These are phyloP conservation scores for Coemansia sp. DNA, from an alignment of 192 early-diverging fungal genomes.

Conservation along the genomic window DNA sequence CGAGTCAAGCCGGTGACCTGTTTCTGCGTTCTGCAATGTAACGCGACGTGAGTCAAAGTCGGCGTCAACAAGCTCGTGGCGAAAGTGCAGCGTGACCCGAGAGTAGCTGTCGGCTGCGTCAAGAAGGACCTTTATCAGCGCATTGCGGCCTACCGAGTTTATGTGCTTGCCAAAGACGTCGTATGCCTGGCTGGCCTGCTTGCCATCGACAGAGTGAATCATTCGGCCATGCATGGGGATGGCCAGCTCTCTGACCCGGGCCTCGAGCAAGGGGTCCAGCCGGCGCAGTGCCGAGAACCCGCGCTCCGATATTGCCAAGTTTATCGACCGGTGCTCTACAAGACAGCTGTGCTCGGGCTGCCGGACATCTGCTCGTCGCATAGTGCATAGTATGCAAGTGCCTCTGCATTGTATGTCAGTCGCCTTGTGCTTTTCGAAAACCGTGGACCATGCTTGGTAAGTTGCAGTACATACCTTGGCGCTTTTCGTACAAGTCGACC, in stretches of 20 bases:
- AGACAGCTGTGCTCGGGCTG: constrained; percentile 56
- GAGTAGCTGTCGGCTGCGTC: constrained; percentile 63
- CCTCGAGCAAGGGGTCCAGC: constrained; percentile 66
- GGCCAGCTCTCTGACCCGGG: constrained; percentile 62
- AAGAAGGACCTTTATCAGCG: constrained; percentile 79
- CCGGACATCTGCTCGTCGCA: constrained; percentile 57
- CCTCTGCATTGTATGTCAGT: not conserved
- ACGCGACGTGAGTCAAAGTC: constrained; percentile 70
- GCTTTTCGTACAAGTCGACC: constrained; percentile 82
- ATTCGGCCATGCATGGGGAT: constrained; percentile 93
- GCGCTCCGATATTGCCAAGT: constrained; percentile 85
- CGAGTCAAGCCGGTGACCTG: constrained; percentile 44
- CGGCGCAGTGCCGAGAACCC: constrained; percentile 78
- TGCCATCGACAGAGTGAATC: constrained; percentile 77
- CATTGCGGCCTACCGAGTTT: constrained; percentile 87
- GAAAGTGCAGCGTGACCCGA: constrained; percentile 76
- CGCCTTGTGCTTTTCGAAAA: not conserved
- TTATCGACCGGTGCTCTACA: constrained; percentile 79
- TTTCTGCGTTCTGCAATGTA: constrained; percentile 23
- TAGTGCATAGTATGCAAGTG: not conserved
- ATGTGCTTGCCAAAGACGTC: constrained; percentile 88
- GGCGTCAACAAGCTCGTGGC: constrained; percentile 63
- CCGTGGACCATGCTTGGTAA: constrained; percentile 7
- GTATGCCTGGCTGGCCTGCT: constrained; percentile 77
- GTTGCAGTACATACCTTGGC: constrained; percentile 51